A percentile compares a stretch with the other conserved stretches of the same genome.
Evolutionary conservation across 306 rosid genomes (phyloP).

Genomic region (Quercus bicolor): DNA sequence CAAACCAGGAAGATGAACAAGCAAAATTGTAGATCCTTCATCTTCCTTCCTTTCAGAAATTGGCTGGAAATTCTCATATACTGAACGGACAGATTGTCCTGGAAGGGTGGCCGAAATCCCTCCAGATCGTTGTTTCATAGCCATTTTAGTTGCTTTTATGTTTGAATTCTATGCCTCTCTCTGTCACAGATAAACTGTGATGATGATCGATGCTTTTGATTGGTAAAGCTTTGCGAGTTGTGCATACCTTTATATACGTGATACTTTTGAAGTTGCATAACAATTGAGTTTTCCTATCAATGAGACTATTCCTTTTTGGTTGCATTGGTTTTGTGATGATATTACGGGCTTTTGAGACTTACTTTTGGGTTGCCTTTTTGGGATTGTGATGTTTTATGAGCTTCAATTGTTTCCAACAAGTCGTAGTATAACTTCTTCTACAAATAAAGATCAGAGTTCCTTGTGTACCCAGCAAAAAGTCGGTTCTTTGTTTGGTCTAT

Average conservation of each 20-base stretch:
- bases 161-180: background rate
- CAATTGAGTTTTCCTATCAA: slow-evolving; percentile 24
- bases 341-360: background rate
- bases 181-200: background rate
- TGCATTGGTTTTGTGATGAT: slow-evolving; percentile 18
- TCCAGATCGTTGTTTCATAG: slow-evolving; percentile 24
- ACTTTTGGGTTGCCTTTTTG: background rate
- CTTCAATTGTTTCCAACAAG: background rate
- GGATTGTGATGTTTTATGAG: background rate
- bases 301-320: slow-evolving; percentile 32
- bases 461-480: background rate
- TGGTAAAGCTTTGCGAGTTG: background rate
- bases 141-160: slow-evolving; percentile 28
- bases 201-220: background rate
- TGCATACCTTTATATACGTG: background rate
- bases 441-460: slow-evolving; percentile 2
- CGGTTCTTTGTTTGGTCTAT: slow-evolving; percentile 35
- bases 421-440: slow-evolving; percentile 29
- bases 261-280: background rate
- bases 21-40: slow-evolving; percentile 19
- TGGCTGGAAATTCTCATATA: slow-evolving; percentile 40
- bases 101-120: slow-evolving; percentile 16
- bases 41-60: slow-evolving; percentile 36
- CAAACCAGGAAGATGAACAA: slow-evolving; percentile 51
- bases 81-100: slow-evolving; percentile 18